Conservation (phyloP, 768 basidiomycete genomes). For the Aureoboletus auriporus region DNA sequence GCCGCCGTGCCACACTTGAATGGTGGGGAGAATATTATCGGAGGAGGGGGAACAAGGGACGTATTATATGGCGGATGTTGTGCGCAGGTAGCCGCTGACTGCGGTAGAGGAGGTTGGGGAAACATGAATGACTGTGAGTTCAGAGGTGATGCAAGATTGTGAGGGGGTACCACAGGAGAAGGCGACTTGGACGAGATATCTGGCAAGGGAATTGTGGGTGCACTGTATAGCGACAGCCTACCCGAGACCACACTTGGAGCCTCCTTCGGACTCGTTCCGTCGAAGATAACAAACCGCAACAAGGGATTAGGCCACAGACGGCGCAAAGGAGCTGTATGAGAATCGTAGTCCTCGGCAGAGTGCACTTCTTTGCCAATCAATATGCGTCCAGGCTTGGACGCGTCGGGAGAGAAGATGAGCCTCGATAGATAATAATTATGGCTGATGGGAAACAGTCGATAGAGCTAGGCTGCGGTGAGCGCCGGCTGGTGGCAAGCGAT, state of each 20-base stretch:
- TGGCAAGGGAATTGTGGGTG: not conserved
- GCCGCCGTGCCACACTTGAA: not conserved
- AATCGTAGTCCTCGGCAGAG: constrained; percentile 53
- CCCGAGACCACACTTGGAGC: constrained; percentile 15
- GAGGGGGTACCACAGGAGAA: not conserved
- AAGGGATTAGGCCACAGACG: constrained; percentile 55
- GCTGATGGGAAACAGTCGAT: constrained; percentile 64
- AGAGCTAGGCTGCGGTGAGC: constrained; percentile 46
- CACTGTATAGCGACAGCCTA: constrained; percentile 6
- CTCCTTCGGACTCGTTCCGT: constrained; percentile 41
- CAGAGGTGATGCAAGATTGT: not conserved
- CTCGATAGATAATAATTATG: constrained; percentile 59
- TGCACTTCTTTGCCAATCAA: constrained; percentile 60
- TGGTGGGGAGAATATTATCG: not conserved
- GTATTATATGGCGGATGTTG: constrained; percentile 14
- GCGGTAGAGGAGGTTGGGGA: constrained; percentile 26
- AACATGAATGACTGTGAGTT: not conserved
- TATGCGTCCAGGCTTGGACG: constrained; percentile 50
- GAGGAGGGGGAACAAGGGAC: constrained; percentile 2
- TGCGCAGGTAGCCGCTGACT: constrained; percentile 1
- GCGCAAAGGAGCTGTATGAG: constrained; percentile 45
- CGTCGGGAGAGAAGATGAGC: constrained; percentile 65
- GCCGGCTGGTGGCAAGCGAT: constrained; percentile 2
- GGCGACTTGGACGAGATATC: not conserved
- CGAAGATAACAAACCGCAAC: constrained; percentile 59